Conservation (phyloP, 2,329 filamentous ascomycete genomes). For the Clarireedia paspali region DNA sequence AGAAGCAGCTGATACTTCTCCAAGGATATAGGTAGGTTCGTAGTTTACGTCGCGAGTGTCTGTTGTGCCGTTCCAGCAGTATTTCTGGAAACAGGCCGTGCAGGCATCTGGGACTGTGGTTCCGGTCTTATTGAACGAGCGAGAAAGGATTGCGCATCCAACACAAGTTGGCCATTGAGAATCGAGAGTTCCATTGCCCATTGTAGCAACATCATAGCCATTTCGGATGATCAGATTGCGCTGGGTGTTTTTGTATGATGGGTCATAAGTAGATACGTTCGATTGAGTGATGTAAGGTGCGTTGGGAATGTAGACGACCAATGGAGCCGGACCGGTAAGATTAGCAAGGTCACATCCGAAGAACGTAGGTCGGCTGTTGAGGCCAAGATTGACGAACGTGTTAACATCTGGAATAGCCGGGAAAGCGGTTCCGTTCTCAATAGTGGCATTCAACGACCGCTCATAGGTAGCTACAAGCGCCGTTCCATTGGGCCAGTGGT, state of each 20-base stretch:
- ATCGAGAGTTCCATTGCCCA: constrained; percentile 72
- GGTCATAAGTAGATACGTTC: constrained; percentile 74
- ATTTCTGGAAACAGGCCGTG: constrained; percentile 64
- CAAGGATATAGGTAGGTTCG: constrained; percentile 17
- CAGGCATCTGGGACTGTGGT: constrained; percentile 66
- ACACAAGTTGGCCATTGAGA: constrained; percentile 74
- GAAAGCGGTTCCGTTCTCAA: constrained; percentile 63
- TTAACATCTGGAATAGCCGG: constrained; percentile 65
- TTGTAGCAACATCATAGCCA: constrained; percentile 75
- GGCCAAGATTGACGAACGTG: constrained; percentile 69
- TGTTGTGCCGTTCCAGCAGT: constrained; percentile 79
- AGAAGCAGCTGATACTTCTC: constrained; percentile 3
- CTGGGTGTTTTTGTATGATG: constrained; percentile 53
- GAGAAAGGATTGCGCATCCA: constrained; percentile 75
- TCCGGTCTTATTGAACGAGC: constrained; percentile 65
- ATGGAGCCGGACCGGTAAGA: constrained; percentile 48
- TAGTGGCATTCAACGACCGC: constrained; percentile 48
- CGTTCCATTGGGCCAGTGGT: constrained; percentile 71
- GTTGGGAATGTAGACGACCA: constrained; percentile 86
- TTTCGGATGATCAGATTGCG: constrained; percentile 80
- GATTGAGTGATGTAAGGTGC: constrained; percentile 67
- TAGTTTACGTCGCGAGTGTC: constrained; percentile 19
- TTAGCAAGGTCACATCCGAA: constrained; percentile 70
- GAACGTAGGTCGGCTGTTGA: constrained; percentile 70
- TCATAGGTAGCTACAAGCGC: constrained; percentile 67